Percentiles rank a stretch among this genome's conserved stretches.
Evolutionary conservation across 2,329 filamentous ascomycete species (phyloP).

Genomic region (Colletotrichum sp.): DNA sequence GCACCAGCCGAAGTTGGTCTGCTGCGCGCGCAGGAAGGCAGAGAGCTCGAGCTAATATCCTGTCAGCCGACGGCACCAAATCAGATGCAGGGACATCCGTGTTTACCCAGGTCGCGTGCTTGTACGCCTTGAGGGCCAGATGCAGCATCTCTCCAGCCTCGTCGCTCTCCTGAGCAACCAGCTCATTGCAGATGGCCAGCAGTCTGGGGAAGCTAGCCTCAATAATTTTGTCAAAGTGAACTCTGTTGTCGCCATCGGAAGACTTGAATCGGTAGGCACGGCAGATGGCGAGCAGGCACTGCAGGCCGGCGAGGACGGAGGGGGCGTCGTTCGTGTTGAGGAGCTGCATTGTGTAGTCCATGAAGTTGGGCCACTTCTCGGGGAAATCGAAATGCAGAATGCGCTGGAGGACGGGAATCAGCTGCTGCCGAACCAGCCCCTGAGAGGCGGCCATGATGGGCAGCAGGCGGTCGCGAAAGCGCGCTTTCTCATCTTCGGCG

Average conservation of each 20-base stretch:
- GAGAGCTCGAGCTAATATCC: conserved; percentile 80
- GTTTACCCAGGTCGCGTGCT: conserved; percentile 91
- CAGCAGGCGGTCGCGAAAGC: conserved; percentile 86
- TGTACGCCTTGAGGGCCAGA: conserved; percentile 94
- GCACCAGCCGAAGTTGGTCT: conserved; percentile 93
- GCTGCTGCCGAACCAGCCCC: conserved; percentile 84
- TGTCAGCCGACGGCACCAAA: conserved; percentile 28
- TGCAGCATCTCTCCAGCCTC: conserved; percentile 98
- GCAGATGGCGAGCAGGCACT: conserved; percentile 93
- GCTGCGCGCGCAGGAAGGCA: conserved; percentile 75
- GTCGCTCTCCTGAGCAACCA: conserved; percentile 88
- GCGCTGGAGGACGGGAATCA: conserved; percentile 93
- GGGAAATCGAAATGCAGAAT: conserved; percentile 97
- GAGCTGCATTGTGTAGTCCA: conserved; percentile 89
- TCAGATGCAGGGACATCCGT: not conserved
- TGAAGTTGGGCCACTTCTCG: conserved; percentile 89
- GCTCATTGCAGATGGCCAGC: conserved; percentile 82
- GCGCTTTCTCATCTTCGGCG: conserved; percentile 85
- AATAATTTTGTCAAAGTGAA: conserved; percentile 93
- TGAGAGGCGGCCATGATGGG: conserved; percentile 84
- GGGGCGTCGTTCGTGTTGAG: conserved; percentile 84
- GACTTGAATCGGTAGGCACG: conserved; percentile 93
- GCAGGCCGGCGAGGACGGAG: conserved; percentile 89
- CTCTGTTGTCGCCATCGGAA: conserved; percentile 74
- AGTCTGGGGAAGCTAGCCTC: conserved; percentile 89